Evolutionary conservation across 2,329 filamentous ascomycete genomes (phyloP).

Genomic region (Penicillium vulpinum): DNA sequence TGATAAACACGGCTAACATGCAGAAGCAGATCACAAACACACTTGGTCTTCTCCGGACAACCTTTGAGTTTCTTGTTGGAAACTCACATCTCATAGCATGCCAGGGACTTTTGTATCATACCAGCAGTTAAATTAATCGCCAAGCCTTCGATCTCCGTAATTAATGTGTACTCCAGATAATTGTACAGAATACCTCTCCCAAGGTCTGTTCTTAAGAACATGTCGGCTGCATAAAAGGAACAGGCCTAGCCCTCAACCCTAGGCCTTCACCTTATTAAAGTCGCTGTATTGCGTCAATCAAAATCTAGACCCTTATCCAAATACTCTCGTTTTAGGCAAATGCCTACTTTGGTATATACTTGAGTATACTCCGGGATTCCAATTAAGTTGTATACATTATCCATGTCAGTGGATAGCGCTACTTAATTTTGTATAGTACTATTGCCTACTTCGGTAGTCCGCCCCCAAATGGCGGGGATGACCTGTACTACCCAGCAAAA

Average conservation of each 20-base stretch:
- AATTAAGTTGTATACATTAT: background rate
- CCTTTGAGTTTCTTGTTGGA: constrained; percentile 2
- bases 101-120: constrained; percentile 14
- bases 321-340: constrained; percentile 1
- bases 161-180: background rate
- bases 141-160: background rate
- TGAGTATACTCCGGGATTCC: background rate
- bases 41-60: constrained; percentile 1
- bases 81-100: constrained; percentile 11
- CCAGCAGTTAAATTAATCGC: background rate
- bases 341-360: background rate
- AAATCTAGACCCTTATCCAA: constrained; percentile 13
- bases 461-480: constrained; percentile 5
- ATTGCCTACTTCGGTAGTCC: background rate
- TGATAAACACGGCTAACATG: constrained; percentile 17
- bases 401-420: background rate
- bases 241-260: background rate
- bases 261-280: constrained; percentile 9
- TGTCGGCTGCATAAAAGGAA: background rate
- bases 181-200: background rate
- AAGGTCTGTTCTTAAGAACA: constrained; percentile 8
- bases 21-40: constrained; percentile 19
- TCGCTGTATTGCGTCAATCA: constrained; percentile 17
- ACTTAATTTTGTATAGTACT: background rate
- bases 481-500: constrained; percentile 3